Conservation (phyloP, 116 monocot genomes). For the Trichopus zeylanicus region DNA sequence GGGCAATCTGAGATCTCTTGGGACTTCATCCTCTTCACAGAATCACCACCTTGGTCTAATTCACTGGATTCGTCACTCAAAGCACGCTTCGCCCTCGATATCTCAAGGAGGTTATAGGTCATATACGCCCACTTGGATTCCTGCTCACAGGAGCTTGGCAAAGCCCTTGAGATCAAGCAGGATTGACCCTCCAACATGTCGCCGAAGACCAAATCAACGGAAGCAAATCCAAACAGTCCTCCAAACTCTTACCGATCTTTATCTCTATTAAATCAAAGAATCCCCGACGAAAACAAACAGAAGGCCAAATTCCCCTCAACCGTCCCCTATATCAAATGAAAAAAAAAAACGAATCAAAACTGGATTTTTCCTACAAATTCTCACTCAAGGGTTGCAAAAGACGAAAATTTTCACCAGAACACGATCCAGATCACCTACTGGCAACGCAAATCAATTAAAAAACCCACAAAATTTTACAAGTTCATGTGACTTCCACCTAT, state of each 20-base stretch:
- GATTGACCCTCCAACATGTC: conserved; percentile 50
- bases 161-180: conserved; percentile 40
- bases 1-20: neutral
- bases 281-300: neutral
- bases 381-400: no score
- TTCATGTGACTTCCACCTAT: neutral
- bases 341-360: no score
- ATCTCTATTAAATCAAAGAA: neutral
- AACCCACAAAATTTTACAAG: neutral
- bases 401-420: no score
- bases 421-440: neutral
- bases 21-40: conserved; percentile 6
- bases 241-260: neutral
- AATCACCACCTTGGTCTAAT: neutral
- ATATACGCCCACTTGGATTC: conserved; percentile 46
- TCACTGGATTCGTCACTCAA: neutral
- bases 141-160: conserved; percentile 36
- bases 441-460: neutral
- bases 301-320: neutral
- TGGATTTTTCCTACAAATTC: neutral
- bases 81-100: conserved; percentile 13
- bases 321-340: no score
- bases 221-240: neutral
- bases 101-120: conserved; percentile 33
- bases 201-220: neutral